Evolutionary conservation across 2,329 filamentous ascomycete genomes (phyloP).

Genomic region (Phyllosticta citriasiana): DNA sequence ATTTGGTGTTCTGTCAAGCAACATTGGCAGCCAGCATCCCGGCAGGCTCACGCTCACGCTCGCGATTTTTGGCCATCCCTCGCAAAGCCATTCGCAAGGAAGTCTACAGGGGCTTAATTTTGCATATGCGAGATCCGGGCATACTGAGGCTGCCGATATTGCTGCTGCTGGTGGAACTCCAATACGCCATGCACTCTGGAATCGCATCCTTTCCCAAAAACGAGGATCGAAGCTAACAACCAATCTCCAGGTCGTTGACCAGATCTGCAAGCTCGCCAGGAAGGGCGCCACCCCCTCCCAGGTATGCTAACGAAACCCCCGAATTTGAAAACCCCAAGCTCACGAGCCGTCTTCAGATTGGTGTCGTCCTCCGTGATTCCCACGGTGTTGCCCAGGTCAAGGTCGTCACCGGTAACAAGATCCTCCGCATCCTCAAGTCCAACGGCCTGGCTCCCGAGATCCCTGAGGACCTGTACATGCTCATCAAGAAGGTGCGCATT

Average conservation of each 20-base stretch:
- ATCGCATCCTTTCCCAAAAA: not conserved
- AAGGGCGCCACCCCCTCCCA: slow-evolving; percentile 91
- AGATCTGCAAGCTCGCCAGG: slow-evolving; percentile 98
- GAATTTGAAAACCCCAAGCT: not conserved
- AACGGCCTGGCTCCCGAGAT: slow-evolving; percentile 96
- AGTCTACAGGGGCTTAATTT: not conserved
- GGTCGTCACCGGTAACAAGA: slow-evolving; percentile 98
- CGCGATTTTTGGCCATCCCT: not conserved
- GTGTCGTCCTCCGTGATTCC: slow-evolving; percentile 95
- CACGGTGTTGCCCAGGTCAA: slow-evolving; percentile 98
- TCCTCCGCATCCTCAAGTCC: slow-evolving; percentile 96
- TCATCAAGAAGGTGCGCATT: slow-evolving; percentile 91
- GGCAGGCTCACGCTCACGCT: not conserved
- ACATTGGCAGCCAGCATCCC: not conserved
- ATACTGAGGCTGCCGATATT: not conserved
- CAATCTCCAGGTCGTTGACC: slow-evolving; percentile 66
- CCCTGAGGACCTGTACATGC: slow-evolving; percentile 99
- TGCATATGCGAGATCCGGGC: not conserved
- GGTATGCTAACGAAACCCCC: slow-evolving; percentile 38
- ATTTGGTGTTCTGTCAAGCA: not conserved
- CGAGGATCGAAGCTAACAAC: not conserved
- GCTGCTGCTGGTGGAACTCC: not conserved
- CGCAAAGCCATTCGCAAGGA: not conserved
- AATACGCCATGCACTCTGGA: not conserved
- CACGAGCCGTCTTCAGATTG: slow-evolving; percentile 49